Evolutionary conservation across 495 filamentous ascomycete species (phyloP).

Genomic region (Aspergillus bridgeri): DNA sequence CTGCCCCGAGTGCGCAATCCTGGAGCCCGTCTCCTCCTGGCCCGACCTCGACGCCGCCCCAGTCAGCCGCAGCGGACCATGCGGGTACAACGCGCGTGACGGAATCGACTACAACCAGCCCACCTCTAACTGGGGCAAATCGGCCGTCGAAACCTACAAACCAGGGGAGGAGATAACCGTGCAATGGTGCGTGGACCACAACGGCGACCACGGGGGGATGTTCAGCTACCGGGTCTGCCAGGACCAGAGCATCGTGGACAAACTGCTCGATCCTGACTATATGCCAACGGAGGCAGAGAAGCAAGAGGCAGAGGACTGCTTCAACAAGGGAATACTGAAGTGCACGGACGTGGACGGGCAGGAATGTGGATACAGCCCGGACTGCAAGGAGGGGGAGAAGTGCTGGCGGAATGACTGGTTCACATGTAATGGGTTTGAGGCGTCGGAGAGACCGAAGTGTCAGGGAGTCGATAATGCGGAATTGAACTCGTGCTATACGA

Average conservation of each 20-base stretch:
- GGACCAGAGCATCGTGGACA: slow-evolving; percentile 49
- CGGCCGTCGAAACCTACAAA: slow-evolving; percentile 42
- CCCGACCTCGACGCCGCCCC: slow-evolving; percentile 43
- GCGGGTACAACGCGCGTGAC: slow-evolving; percentile 55
- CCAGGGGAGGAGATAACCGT: slow-evolving; percentile 47
- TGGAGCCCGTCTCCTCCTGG: slow-evolving; percentile 53
- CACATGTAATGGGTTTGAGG: slow-evolving; percentile 46
- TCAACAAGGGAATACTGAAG: slow-evolving; percentile 43
- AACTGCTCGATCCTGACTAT: slow-evolving; percentile 49
- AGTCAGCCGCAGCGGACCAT: slow-evolving; percentile 51
- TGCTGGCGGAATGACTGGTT: slow-evolving; percentile 58
- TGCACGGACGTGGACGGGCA: slow-evolving; percentile 54
- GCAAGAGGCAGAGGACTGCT: slow-evolving; percentile 53
- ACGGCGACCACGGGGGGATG: slow-evolving; percentile 60
- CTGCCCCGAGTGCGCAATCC: slow-evolving; percentile 55
- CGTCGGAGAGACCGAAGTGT: slow-evolving; percentile 36
- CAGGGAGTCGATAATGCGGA: slow-evolving; percentile 49
- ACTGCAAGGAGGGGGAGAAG: slow-evolving; percentile 42
- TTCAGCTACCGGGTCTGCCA: slow-evolving; percentile 56
- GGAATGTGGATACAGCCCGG: slow-evolving; percentile 48
- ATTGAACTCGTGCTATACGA: slow-evolving; percentile 47
- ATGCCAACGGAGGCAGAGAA: slow-evolving; percentile 52
- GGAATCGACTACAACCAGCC: slow-evolving; percentile 56
- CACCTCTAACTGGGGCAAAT: slow-evolving; percentile 39
- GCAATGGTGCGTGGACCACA: slow-evolving; percentile 57